Evolutionary conservation across 768 basidiomycete genomes (phyloP), one percentile per base, ranked within the genome.

Genomic region (Podaxis carcinomalis): DNA sequence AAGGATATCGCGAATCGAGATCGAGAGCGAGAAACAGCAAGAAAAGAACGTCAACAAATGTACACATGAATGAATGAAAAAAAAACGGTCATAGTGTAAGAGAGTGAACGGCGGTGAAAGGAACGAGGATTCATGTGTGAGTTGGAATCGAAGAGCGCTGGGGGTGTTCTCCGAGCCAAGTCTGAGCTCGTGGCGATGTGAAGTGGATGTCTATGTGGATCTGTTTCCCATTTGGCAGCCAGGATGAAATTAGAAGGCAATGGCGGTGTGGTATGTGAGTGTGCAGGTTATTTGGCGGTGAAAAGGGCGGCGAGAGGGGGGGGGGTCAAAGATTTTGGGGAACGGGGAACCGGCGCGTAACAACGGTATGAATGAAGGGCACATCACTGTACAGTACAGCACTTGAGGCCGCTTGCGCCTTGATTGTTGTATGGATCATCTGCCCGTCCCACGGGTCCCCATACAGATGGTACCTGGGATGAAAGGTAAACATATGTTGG

Each of bases 361-460:
- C 21, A 51, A 42, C 19, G 39, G 25, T 49, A 49, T 57, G 28
- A 23, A 49, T 35, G 59, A 14, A 44, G 61, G 9, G n/a, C 42
- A 44, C 16, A 61, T 74, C 68, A 89, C 77, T 88, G 87, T 65
- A 89, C 74, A 27, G 77, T 79, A 75, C 87, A 89, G 62, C 86
- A 87, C 64, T 78, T 61, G 44, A 61, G 52, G 52, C 59, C 81
- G 55, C 76, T 81, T 68, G 66, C 69, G 39, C 79, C 75, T 70
- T 85, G 86, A 57, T 89, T 90, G 25, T 89, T 89, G 69, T 94
- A 98, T 51, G 96, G 96, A 71, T 99, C 96, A 62, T 96, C 93
- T 46, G 85, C 86, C 70, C 90, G 92, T 65, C 86, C 86, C n/a
- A 96, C 88, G 23, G 92, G 89, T 9, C 97, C 97, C 97, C 97